Evolutionary conservation across 2,329 filamentous ascomycete species (phyloP), one percentile per base, ranked within the genome.

Genomic region (Cercospora berteroae): DNA sequence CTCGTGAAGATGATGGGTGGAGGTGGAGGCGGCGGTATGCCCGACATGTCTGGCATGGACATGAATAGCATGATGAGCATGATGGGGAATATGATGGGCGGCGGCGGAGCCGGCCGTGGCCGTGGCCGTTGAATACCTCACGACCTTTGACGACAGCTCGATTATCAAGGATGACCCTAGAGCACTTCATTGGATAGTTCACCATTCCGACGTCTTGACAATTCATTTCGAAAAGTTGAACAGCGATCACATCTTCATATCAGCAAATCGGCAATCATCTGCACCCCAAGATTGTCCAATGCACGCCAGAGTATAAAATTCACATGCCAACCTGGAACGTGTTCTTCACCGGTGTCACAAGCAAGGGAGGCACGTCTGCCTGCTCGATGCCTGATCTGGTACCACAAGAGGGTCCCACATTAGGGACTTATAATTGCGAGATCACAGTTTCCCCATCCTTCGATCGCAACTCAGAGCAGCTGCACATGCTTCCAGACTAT

Each of bases 1-100:
- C 86, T 98, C 81, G 94, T 96, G 87, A 94, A 95, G 84, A 96
- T 96, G 91, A 86, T 97, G 73, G 90, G 90, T 9, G 83, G 80
- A 12, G 79, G 81, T 27, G 83, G 85, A 87, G 66, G 66, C 1
- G 83, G 80, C 33, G 90, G 88, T 1, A 88, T 94, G 84, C 89
- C 90, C 1, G 81, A 83, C 57, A 73, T 84, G 23, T 82, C 81
- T 6, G 82, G 82, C 2, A 84, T 84, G 70, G 88, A 89, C 29
- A 86, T 90, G 67, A 87, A 90, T 81, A 89, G 90, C 70, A 90
- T 95, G 88, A 87, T 87, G 85, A 88, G 90, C 77, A 89, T 90
- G 72, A 92, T 95, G 80, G 80, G 91, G 85, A 92, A 67, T 5
- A 69, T 69, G 62, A 75, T 85, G 81, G 75, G 73, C 42, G 92